Evolutionary conservation across 257 asterid species (phyloP), one percentile per base, ranked within the genome.

Genomic region (Penstemon eatonii): DNA sequence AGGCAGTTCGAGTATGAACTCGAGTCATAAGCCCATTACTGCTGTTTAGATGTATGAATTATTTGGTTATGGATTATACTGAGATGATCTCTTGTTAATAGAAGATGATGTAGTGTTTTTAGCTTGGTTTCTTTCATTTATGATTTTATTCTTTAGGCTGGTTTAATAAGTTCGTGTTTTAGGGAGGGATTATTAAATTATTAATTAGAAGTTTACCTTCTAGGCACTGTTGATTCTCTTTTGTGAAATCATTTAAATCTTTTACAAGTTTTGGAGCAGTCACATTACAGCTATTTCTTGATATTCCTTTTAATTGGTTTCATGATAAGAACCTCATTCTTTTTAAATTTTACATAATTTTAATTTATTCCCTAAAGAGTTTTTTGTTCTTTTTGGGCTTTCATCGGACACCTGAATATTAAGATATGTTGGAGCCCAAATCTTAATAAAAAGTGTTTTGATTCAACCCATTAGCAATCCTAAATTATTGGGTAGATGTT

Each of bases 11-110:
- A 84, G 82, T 77, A 81, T 88, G 68, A 82, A 78, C 73, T 79
- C 96, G 37, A 84, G 83, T 85, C 91, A 81, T 74, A 89, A 70
- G 69, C 94, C 92, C 33, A 92, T 92, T 77, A 96, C 85, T 76
- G 96, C 92, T 9, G 74, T 89, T 61, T 92, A 79, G 75, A 36
- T 10, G 56, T 58, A 42, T 43, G 15, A 49, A 18, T 49, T 15
- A 15, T 58, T 66, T 55, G 58, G 55, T 64, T 80, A 64, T 70
- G 58, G 69, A 7, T 40, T 44, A 25, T 53, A 57, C 53, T 74
- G 59, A 53, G 60, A 63, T 65, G 64, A 71, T 72, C 75, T 72
- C 66, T 61, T 82, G 78, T 77, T 76, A 66, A 77, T 79, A 76
- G 81, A 82, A 82, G 80, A 66, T 70, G 15, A 5, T 58, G 51